These are phyloP conservation scores for Penicillium diatomitis DNA, from an alignment of 495 filamentous ascomycete genomes.

Conservation along the genomic window DNA sequence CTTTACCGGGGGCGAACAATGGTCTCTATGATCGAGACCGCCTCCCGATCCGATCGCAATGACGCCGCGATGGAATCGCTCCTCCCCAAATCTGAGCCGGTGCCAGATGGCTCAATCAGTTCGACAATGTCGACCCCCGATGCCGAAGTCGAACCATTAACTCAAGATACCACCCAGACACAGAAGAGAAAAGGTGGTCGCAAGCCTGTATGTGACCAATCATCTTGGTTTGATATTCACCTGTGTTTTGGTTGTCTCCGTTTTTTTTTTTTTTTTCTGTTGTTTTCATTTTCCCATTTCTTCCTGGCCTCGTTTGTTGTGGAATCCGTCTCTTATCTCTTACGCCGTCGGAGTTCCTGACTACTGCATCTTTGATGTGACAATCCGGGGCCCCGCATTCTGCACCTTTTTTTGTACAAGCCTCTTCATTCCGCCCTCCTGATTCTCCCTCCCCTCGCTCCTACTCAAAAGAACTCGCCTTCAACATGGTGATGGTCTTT, in stretches of 20 bases:
- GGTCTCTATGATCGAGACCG: conserved; percentile 41
- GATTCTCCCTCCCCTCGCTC: too few species aligned
- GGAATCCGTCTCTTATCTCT: too few species aligned
- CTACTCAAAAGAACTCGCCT: too few species aligned
- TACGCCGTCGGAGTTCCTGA: neutral
- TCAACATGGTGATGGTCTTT: too few species aligned
- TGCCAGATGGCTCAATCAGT: conserved; percentile 40
- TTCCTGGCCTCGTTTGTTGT: too few species aligned
- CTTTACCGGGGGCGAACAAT: conserved; percentile 13
- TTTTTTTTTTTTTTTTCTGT: neutral
- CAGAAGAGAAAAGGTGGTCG: conserved; percentile 95
- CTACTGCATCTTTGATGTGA: conserved; percentile 3
- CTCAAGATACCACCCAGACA: conserved; percentile 48
- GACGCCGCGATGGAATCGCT: conserved; percentile 34
- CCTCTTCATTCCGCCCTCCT: neutral
- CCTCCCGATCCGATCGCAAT: conserved; percentile 27
- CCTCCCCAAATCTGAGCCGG: conserved; percentile 39
- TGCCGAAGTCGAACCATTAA: conserved; percentile 45
- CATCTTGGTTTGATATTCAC: neutral
- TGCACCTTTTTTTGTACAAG: conserved; percentile 4
- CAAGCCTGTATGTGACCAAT: conserved; percentile 70
- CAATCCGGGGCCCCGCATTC: conserved; percentile 29
- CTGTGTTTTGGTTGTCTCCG: too few species aligned
- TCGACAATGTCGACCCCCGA: conserved; percentile 47
- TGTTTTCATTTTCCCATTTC: neutral